A percentile compares a stretch with the other conserved stretches of the same genome.
Evolutionary conservation across 2,329 filamentous ascomycete genomes (phyloP).

Genomic region (Fusarium sp.): DNA sequence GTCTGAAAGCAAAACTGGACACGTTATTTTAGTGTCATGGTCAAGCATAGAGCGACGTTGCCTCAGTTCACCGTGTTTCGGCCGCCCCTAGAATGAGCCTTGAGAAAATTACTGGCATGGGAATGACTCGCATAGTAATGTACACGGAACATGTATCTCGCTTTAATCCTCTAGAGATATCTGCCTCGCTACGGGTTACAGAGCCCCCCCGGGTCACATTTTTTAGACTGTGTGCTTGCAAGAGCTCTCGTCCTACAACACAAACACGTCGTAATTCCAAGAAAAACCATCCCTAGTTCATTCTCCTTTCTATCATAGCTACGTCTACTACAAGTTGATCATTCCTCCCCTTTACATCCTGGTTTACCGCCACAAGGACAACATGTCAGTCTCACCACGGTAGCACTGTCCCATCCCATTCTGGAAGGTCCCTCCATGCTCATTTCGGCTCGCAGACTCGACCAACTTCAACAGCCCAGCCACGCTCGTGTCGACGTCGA

Average conservation of each 20-base stretch:
- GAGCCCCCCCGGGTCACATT: no score
- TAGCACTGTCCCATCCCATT: background rate
- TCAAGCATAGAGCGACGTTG: no score
- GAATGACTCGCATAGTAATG: background rate
- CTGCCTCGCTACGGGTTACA: background rate
- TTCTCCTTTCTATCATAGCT: background rate
- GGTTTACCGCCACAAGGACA: background rate
- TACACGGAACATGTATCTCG: background rate
- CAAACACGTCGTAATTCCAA: background rate
- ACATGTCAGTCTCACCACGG: background rate
- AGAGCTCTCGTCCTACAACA: background rate
- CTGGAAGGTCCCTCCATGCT: background rate
- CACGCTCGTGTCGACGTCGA: background rate
- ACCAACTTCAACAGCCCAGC: background rate
- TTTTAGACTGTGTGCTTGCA: background rate
- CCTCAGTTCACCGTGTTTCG: no score
- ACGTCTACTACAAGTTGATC: background rate
- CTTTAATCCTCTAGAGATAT: background rate
- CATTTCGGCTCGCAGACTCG: background rate
- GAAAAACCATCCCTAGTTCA: background rate
- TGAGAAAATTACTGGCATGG: background rate
- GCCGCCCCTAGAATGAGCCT: no score
- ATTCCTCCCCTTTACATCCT: background rate
- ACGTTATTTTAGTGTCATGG: no score
- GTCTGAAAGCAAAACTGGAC: background rate